Evolutionary conservation across 305 asterid genomes (phyloP), one percentile per base, ranked within the genome.

Genomic region (Fraxinus angustifolia): DNA sequence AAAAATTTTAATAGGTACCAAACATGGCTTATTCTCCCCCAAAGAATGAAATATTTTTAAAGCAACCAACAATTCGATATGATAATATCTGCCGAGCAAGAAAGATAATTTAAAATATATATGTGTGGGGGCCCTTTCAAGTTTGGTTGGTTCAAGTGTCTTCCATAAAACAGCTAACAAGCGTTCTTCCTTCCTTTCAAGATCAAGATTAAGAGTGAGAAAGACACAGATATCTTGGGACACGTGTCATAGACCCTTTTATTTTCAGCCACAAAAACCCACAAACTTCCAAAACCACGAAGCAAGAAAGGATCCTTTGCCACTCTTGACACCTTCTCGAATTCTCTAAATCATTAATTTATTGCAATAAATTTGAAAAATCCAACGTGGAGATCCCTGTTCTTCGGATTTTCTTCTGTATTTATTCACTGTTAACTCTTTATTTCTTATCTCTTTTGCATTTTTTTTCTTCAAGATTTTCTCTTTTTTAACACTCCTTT

Each of bases 241-340:
- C 90, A 86, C 87, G 88, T 86, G 89, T 79, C 86, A 38, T 35
- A 80, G 83, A 40, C 86, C 85, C 86, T 42, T 11, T 42, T 42
- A 42, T 36, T 75, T 82, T 84, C 87, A 82, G 89, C 91, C 91
- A 89, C 91, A 85, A 77, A 79, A 85, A 60, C 73, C 36, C 73
- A 28, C 73, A 67, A 67, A 78, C 79, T 77, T 36, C 70, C 40
- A 23, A 45, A 40, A 75, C 83, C 77, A 82, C 85, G 65, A 71
- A 50, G 58, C 60, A 19, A 83, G 85, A 84, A 88, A 79, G 89
- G 86, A 79, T 85, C 84, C 80, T 75, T 77, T 48, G 81, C 75
- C 72, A 2, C 82, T 65, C 83, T 38, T 79, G 77, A 88, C 31
- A 45, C 84, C 90, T 86, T 89, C 94, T 83, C 58, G 94, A 90